Conservation (phyloP, 208 protist species). For the Lotmaria passim region DNA sequence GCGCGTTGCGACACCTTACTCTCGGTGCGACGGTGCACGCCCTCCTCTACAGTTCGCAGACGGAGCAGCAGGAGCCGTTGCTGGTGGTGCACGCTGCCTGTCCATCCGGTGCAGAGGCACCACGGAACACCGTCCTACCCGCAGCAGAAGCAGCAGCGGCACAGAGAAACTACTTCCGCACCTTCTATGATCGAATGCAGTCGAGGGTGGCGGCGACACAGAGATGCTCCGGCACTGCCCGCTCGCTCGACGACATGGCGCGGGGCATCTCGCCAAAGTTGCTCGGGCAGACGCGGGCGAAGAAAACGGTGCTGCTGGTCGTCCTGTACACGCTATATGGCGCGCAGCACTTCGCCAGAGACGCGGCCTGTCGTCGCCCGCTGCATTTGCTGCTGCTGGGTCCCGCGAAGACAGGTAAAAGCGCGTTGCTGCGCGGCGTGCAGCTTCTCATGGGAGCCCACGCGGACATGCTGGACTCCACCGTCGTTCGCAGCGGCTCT, state of each 20-base stretch:
- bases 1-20: conserved; percentile 33
- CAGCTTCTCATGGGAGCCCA: conserved; percentile 38
- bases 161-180: conserved; percentile 3
- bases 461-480: conserved; percentile 46
- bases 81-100: conserved; percentile 57
- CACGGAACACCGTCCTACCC: no score
- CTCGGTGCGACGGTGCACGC: conserved; percentile 41
- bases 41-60: conserved; percentile 48
- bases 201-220: not conserved
- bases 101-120: not conserved
- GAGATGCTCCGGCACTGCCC: conserved; percentile 4
- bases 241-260: conserved; percentile 36
- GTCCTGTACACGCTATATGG: conserved; percentile 63
- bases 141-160: not conserved
- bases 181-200: conserved; percentile 11
- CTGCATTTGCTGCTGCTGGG: conserved; percentile 71
- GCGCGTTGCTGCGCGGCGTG: conserved; percentile 49
- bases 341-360: conserved; percentile 16
- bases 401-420: conserved; percentile 61
- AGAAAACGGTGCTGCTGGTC: conserved; percentile 59
- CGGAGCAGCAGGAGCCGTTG: conserved; percentile 42
- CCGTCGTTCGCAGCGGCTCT: conserved; percentile 48
- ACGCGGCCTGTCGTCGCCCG: conserved; percentile 24
- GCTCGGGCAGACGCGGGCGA: conserved; percentile 54
- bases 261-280: conserved; percentile 47